Evolutionary conservation across 352 stramenopile species (phyloP), one percentile per base, ranked within the genome.

Genomic region (Phytophthora pluvialis): DNA sequence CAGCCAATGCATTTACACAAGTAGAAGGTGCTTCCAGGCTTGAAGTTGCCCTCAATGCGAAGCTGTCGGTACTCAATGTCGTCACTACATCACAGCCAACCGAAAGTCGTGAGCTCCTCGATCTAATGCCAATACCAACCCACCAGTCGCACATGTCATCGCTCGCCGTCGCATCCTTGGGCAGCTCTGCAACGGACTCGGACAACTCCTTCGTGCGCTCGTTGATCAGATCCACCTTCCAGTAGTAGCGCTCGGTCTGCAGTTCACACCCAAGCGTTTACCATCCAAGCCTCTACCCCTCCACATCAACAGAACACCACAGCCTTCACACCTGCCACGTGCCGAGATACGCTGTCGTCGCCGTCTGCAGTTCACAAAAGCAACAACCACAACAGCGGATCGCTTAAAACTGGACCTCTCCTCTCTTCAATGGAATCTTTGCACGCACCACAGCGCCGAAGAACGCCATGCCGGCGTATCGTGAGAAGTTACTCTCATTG

Each of bases 221-320:
- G 50, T 95, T 85, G 25, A 97, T 89, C 54, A 97, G 44, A 33
- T 89, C 70, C n/a, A 92, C 73, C 62, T 97, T 97, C 90, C 90
- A 97, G 60, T 80, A 91, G 77, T 97, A 97, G 1, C 90, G 81
- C 60, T 94, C 72, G 15, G 75, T 93, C 88, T 96, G 50, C 46
- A 74, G 5, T 43, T 40, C 38, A 33, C 28, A 47, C 21, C 18
- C 44, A 68, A 54, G 5, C 5, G 4, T 54, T 64, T 26, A 43
- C 10, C 46, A 40, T 62, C 47, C 44, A 15, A 46, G 44, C 4
- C 3, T 58, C 6, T 18, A 44, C 0, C 12, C 29, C 42, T 25
- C 38, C 25, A 31, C 15, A 33, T 4, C 18, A 55, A 15, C 21
- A 45, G 21, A 2, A 32, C 33, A 46, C 1, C 26, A 45, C 38